phyloP scores from a whole-genome alignment of 2,329 filamentous ascomycete species.

The Penicillium sp. region DNA sequence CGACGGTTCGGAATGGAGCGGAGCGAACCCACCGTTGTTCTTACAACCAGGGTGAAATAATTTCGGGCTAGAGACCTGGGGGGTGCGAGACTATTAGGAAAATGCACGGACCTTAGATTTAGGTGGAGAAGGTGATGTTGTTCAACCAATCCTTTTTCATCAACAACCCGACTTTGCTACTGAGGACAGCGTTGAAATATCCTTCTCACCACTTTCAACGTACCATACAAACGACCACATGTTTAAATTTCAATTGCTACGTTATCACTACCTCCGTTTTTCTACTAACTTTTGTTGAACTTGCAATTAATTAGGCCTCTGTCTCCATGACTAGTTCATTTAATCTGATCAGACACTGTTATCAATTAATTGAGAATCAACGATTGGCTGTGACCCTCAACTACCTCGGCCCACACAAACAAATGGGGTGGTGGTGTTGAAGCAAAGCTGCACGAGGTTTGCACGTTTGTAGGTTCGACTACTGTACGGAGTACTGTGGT shows the following conservation, averaged over 20 bases:
- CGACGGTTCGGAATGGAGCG: no score
- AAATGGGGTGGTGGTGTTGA: no score
- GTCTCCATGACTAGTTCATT: neutral
- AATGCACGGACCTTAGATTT: no score
- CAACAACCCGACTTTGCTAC: neutral
- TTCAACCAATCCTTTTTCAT: conserved; percentile 8
- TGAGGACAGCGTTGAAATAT: neutral
- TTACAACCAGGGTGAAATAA: no score
- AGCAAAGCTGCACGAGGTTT: no score
- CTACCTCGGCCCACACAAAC: neutral
- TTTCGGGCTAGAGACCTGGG: no score
- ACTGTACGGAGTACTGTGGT: no score
- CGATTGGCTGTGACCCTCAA: neutral
- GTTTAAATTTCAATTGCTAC: neutral
- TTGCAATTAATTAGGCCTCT: neutral
- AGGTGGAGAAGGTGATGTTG: conserved; percentile 2
- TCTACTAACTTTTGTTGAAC: neutral
- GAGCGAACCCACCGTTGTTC: no score
- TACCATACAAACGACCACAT: no score
- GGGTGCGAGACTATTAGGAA: no score
- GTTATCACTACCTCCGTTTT: conserved; percentile 1
- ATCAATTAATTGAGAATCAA: neutral
- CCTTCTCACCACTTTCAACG: no score
- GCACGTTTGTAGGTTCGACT: no score
- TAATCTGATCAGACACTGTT: neutral